Conservation (phyloP, 371 early-diverging fungal species). For the Amoeboaphelidium occidentale region DNA sequence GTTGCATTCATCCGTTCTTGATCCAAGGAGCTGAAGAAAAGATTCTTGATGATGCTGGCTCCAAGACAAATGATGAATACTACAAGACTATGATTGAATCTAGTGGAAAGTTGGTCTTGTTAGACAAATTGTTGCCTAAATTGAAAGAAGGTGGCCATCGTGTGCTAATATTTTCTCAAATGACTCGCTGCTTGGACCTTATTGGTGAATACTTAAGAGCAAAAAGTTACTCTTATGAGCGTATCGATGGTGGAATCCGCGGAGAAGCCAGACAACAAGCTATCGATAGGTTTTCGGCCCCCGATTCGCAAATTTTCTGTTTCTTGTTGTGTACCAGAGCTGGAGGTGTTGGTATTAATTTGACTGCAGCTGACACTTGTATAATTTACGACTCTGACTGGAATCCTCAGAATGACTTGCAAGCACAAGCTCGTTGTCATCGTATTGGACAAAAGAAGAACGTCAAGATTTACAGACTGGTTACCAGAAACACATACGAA, state of each 20-base stretch:
- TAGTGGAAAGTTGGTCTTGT: constrained; percentile 62
- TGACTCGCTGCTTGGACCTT: constrained; percentile 60
- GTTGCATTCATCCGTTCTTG: constrained; percentile 65
- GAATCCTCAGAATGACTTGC: constrained; percentile 92
- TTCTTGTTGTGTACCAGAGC: constrained; percentile 80
- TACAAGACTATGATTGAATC: constrained; percentile 50
- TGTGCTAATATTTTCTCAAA: constrained; percentile 87
- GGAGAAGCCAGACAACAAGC: constrained; percentile 80
- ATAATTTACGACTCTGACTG: constrained; percentile 90
- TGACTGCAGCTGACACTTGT: constrained; percentile 86
- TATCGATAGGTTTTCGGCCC: constrained; percentile 71
- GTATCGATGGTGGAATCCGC: constrained; percentile 70
- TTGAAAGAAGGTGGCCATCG: constrained; percentile 59
- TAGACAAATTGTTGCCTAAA: constrained; percentile 63
- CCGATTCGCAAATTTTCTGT: constrained; percentile 47
- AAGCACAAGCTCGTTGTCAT: constrained; percentile 81
- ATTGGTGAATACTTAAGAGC: constrained; percentile 67
- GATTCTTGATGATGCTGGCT: constrained; percentile 29
- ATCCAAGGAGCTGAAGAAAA: constrained; percentile 65
- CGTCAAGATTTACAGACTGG: constrained; percentile 61
- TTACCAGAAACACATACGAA: constrained; percentile 79
- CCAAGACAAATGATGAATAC: constrained; percentile 30
- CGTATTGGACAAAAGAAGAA: constrained; percentile 86
- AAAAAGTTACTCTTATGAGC: constrained; percentile 35
- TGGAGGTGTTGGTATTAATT: constrained; percentile 89